Base-by-base conservation (phyloP, 805 yeast species). In the Lachancea mirantina region DNA sequence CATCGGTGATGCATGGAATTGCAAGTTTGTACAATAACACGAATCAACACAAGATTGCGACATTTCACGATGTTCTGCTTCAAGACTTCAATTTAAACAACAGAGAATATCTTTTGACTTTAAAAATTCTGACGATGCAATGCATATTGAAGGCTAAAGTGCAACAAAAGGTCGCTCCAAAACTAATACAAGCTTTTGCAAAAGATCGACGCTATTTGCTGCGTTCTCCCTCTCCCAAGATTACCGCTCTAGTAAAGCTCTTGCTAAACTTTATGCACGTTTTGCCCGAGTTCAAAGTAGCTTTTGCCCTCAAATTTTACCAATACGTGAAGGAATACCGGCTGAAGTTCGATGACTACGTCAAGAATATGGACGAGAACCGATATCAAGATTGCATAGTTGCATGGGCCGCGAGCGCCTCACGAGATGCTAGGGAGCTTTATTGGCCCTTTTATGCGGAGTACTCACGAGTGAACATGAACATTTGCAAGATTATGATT, bases 271-370 rank as follows among this genome's bases (percentile, higher is more conserved):
- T 49, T 30, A 54, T 43, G 19, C 39, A 49, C 1, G 19, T 43
- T 6, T 22, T 44, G 19, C 44, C 54, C 3, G 31, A 31, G 5
- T 40, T 32, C 17, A 52, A 48, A 36, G 36, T 41, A 3, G 31
- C 53, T 9, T 50, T 52, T 28, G 59, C 56, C 3, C 26, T 57
- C 29, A 57, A 57, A 38, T 46, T 55, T 36, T 35, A 54, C 13
- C 54, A 55, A 30, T 55, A 55, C 18, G 33, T 50, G n/a, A 30
- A 34, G 11, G 47, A 46, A 25, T 54, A 39, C 31, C 41, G 47
- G 11, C 33, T 54, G 10, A 19, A 33, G 6, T 49, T 50, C 27
- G 42, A 42, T 8, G 19, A 30, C 4, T 54, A 42, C 23, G 45
- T 55, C 19, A 53, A 46, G 18, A 50, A 52, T 23, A 40, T 49